Conservation (phyloP, 495 filamentous ascomycete genomes). For the Hypoxylon lienhwacheense region DNA sequence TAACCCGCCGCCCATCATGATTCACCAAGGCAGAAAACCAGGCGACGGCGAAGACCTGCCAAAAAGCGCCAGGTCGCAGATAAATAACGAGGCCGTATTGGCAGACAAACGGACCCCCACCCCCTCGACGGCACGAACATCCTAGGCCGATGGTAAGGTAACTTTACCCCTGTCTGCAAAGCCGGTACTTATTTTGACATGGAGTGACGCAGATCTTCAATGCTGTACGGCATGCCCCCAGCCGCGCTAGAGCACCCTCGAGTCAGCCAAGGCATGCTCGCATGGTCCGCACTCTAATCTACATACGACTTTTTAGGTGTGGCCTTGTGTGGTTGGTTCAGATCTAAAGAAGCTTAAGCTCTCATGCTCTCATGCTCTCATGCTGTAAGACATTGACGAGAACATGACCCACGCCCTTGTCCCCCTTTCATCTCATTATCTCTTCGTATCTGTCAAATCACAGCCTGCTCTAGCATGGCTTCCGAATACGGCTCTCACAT, state of each 20-base stretch:
- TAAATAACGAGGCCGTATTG: slow-evolving; percentile 4
- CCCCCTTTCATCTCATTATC: slow-evolving; percentile 32
- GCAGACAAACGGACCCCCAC: slow-evolving; percentile 5
- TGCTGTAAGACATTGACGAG: slow-evolving; percentile 30
- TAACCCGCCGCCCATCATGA: slow-evolving; percentile 2
- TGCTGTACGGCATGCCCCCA: slow-evolving; percentile 30
- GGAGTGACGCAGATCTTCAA: slow-evolving; percentile 26
- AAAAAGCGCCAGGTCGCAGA: slow-evolving; percentile 28
- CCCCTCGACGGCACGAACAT: slow-evolving; percentile 10
- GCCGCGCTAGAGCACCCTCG: slow-evolving; percentile 28
- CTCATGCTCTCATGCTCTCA: background rate
- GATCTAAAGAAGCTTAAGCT: slow-evolving; percentile 24
- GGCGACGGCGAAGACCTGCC: slow-evolving; percentile 25
- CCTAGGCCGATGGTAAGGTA: background rate
- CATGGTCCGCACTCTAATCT: slow-evolving; percentile 13
- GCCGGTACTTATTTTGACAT: slow-evolving; percentile 14
- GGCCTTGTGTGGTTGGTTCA: slow-evolving; percentile 22
- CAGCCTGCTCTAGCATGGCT: slow-evolving; percentile 4
- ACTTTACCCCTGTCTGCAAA: slow-evolving; percentile 26
- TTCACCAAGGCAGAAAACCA: slow-evolving; percentile 5
- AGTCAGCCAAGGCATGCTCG: slow-evolving; percentile 10
- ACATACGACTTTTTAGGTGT: background rate
- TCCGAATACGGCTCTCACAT: slow-evolving; percentile 28
- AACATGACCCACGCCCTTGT: slow-evolving; percentile 17
- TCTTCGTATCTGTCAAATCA: slow-evolving; percentile 24